These are phyloP conservation scores for Xylariaceae sp. DNA, from an alignment of 2,329 filamentous ascomycete genomes.

Conservation along the genomic window DNA sequence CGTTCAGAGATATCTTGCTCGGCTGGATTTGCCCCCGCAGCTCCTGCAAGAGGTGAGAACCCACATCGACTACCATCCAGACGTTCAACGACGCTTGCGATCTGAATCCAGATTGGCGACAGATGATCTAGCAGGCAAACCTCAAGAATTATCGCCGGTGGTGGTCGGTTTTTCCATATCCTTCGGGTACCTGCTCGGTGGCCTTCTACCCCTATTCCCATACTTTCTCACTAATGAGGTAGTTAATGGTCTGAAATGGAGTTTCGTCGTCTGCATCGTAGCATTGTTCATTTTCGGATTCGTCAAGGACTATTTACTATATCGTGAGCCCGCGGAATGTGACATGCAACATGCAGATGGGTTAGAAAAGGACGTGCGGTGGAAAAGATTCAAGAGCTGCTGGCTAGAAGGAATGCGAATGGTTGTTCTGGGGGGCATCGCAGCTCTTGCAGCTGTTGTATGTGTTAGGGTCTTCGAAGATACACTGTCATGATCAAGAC, in stretches of 20 bases:
- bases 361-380: slow-evolving; percentile 41
- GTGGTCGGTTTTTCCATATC: slow-evolving; percentile 68
- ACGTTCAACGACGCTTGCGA: slow-evolving; percentile 12
- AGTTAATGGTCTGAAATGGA: slow-evolving; percentile 57
- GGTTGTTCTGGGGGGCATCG: slow-evolving; percentile 58
- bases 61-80: slow-evolving; percentile 25
- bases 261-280: slow-evolving; percentile 61
- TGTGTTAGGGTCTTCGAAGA: slow-evolving; percentile 53
- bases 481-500: slow-evolving; percentile 14
- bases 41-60: slow-evolving; percentile 27
- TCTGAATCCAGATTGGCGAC: not conserved
- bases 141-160: slow-evolving; percentile 44
- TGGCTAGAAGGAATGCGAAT: slow-evolving; percentile 58
- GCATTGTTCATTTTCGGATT: slow-evolving; percentile 68
- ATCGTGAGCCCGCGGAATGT: slow-evolving; percentile 5
- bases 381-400: slow-evolving; percentile 31
- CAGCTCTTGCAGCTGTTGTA: slow-evolving; percentile 58
- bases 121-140: slow-evolving; percentile 41
- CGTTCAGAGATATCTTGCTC: slow-evolving; percentile 30
- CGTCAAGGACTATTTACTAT: slow-evolving; percentile 57
- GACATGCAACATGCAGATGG: slow-evolving; percentile 30
- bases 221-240: slow-evolving; percentile 62
- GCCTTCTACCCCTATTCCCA: slow-evolving; percentile 70
- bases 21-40: slow-evolving; percentile 29
- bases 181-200: slow-evolving; percentile 70